Conservation (phyloP, 768 basidiomycete genomes). For the Leccinum sublutescens region DNA sequence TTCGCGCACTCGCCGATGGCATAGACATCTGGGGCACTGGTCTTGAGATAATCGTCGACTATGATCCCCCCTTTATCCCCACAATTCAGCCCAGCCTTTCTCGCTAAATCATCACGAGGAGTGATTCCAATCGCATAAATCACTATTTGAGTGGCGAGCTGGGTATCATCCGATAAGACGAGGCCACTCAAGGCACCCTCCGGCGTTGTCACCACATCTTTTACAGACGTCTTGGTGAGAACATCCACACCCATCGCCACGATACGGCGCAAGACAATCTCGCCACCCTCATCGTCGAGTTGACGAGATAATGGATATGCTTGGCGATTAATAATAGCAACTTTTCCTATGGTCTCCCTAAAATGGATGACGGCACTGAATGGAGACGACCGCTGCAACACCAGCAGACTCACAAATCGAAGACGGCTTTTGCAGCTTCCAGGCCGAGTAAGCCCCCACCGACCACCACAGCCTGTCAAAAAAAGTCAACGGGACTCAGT, state of each 20-base stretch:
- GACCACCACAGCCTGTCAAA: slow-evolving; percentile 38
- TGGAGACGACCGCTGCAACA: neutral
- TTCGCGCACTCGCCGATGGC: slow-evolving; percentile 77
- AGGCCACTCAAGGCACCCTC: slow-evolving; percentile 47
- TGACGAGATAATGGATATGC: slow-evolving; percentile 57
- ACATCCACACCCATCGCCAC: slow-evolving; percentile 59
- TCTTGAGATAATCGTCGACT: slow-evolving; percentile 56
- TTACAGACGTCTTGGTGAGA: slow-evolving; percentile 41
- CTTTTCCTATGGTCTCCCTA: slow-evolving; percentile 40
- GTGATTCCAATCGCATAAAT: slow-evolving; percentile 70
- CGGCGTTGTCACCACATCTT: slow-evolving; percentile 37
- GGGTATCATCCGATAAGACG: slow-evolving; percentile 45
- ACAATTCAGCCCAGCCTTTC: slow-evolving; percentile 49
- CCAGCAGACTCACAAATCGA: slow-evolving; percentile 46
- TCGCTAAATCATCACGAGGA: slow-evolving; percentile 68
- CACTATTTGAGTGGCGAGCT: slow-evolving; percentile 50
- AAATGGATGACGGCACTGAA: neutral
- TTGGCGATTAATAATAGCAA: slow-evolving; percentile 53
- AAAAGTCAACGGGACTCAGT: neutral
- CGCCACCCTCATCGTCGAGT: slow-evolving; percentile 55
- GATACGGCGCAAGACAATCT: slow-evolving; percentile 60
- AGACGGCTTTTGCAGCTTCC: slow-evolving; percentile 72
- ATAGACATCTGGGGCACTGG: slow-evolving; percentile 57
- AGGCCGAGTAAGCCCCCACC: slow-evolving; percentile 73
- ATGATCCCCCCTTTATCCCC: slow-evolving; percentile 52